Base-by-base conservation (phyloP, 2,329 filamentous ascomycete species). In the Thelonectria discophora region DNA sequence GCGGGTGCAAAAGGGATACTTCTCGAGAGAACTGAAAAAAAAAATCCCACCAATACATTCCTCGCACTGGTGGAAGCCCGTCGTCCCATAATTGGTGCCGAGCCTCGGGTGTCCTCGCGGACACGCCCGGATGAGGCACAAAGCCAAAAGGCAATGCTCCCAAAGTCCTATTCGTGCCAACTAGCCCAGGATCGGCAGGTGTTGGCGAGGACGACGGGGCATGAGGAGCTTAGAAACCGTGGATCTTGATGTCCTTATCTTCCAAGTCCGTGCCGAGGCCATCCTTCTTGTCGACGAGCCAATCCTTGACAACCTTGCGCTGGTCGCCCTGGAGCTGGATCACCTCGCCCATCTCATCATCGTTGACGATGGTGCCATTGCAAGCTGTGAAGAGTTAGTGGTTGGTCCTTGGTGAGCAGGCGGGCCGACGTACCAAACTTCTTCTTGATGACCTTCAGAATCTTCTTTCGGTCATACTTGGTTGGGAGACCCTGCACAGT, bases 371-470 rank as follows among this genome's bases (percentile, higher is more conserved):
- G 83, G 94, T 98, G 88, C 95, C 95, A 97, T 99, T 98, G 92
- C 94, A 98, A 81, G 95, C 94, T 92, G 66, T 57, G 34, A 10
- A 34, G 5, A 3, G 46, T 72, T 62, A 60, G 62, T 39, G 20
- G 30, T 8, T 15, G n/a, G 2, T 3, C 7, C 3, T 3, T 9
- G 46, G 37, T 21, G 13, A 7, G 27, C 24, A 15, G 17, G 45
- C 17, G 37, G 2, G 37, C n/a, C 46, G 18, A 75, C 88, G 66
- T 86, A 93, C 90, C 91, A 77, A 98, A 98, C 80, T 97, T 95
- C 89, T 98, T 98, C 90, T 98, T 98, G 86, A 98, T 97, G 82
- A 97, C 94, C 86, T 97, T 97, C 76, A 99, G 90, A 80, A 99
- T 97, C 86, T 97, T 97, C 89, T 97, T 98, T 83, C 95, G 93